Conservation (phyloP, 2,329 filamentous ascomycete genomes). For the Piedraia hortae region DNA sequence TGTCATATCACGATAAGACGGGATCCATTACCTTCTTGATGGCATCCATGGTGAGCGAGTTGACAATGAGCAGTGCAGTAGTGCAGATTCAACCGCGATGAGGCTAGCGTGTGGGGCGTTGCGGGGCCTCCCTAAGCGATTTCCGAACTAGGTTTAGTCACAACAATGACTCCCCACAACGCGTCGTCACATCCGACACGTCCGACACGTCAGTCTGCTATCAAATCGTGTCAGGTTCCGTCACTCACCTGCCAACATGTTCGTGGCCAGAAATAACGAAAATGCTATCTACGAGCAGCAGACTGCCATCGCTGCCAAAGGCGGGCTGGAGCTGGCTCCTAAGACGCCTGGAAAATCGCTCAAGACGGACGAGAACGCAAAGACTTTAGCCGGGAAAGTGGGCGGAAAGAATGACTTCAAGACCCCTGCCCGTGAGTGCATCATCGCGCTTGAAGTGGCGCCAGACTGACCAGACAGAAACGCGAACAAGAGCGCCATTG, state of each 20-base stretch:
- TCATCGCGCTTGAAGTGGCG: background rate
- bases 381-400: conserved; percentile 30
- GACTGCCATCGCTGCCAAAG: conserved; percentile 40
- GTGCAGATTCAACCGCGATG: too few species aligned
- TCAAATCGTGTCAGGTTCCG: conserved; percentile 7
- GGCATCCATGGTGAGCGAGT: too few species aligned
- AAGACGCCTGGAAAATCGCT: conserved; percentile 51
- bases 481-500: conserved; percentile 49
- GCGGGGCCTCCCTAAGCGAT: too few species aligned
- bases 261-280: conserved; percentile 57
- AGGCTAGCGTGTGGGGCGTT: too few species aligned
- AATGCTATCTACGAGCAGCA: conserved; percentile 58
- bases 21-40: conserved; percentile 20
- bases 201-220: too few species aligned
- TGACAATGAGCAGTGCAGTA: too few species aligned
- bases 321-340: conserved; percentile 30
- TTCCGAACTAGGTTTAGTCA: too few species aligned
- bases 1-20: too few species aligned
- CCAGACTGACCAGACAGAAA: conserved; percentile 15
- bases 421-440: conserved; percentile 44
- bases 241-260: conserved; percentile 39
- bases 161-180: background rate
- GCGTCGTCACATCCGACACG: too few species aligned
- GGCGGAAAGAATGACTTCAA: conserved; percentile 36
- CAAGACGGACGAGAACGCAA: conserved; percentile 64